Evolutionary conservation across 768 basidiomycete species (phyloP).

Genomic region (Russula olivacea): DNA sequence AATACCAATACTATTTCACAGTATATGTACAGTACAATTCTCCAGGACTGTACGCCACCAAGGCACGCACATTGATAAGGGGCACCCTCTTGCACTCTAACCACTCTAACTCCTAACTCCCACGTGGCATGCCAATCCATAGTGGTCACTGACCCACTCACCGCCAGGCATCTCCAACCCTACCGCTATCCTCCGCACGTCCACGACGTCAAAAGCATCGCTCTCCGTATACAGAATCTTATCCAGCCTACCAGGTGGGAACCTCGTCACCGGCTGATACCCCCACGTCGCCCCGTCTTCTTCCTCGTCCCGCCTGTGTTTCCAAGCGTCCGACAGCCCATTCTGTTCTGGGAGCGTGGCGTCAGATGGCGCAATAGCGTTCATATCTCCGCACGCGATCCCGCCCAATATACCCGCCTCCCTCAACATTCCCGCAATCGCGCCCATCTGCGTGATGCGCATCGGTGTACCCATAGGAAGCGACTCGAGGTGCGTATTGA

Average conservation of each 20-base stretch:
- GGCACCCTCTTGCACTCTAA: no score
- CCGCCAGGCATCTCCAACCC: constrained; percentile 41
- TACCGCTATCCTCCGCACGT: constrained; percentile 51
- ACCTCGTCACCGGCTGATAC: constrained; percentile 46
- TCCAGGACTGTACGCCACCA: no score
- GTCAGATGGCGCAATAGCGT: constrained; percentile 50
- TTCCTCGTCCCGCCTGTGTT: constrained; percentile 38
- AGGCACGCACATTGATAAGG: no score
- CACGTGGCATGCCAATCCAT: constrained; percentile 45
- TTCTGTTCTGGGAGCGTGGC: constrained; percentile 36
- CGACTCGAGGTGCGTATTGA: constrained; percentile 75
- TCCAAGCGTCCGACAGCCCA: constrained; percentile 59
- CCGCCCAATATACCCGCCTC: constrained; percentile 48
- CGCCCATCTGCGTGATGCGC: constrained; percentile 46
- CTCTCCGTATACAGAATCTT: constrained; percentile 55
- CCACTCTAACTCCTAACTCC: no score
- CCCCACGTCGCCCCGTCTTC: constrained; percentile 62
- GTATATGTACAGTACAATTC: no score
- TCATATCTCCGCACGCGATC: constrained; percentile 69
- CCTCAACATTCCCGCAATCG: constrained; percentile 47
- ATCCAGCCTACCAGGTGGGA: constrained; percentile 54
- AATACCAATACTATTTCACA: no score
- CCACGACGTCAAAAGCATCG: constrained; percentile 46
- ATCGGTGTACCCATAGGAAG: constrained; percentile 37
- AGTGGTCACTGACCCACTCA: constrained; percentile 64